Evolutionary conservation across 331 rosid species (phyloP).

Genomic region (Malus hybrid): DNA sequence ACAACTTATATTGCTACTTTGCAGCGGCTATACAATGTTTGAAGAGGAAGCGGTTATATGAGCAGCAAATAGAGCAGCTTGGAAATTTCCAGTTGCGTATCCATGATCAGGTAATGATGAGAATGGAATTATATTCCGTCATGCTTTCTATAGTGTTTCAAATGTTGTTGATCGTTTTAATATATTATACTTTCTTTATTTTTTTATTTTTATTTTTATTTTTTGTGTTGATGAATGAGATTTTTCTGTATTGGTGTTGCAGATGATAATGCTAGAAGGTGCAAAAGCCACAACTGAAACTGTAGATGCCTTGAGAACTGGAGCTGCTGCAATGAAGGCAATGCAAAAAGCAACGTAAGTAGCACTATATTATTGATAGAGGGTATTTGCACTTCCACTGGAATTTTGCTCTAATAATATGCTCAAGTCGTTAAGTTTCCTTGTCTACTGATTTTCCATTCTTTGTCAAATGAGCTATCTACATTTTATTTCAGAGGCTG

Average conservation of each 20-base stretch:
- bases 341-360: constrained; percentile 97
- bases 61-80: constrained; percentile 94
- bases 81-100: constrained; percentile 99
- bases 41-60: constrained; percentile 87
- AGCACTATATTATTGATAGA: neutral
- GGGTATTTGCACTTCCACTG: neutral
- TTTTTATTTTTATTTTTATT: neutral
- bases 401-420: neutral
- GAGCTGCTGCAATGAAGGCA: constrained; percentile 96
- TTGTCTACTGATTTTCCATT: neutral
- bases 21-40: constrained; percentile 93
- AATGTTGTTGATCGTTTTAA: neutral
- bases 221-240: neutral
- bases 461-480: neutral
- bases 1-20: neutral
- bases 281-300: constrained; percentile 99
- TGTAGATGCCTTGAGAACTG: constrained; percentile 90
- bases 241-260: constrained; percentile 8
- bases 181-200: neutral
- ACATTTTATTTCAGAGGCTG: neutral
- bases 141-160: neutral
- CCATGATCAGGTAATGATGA: constrained; percentile 75
- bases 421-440: neutral
- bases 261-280: constrained; percentile 98
- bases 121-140: neutral